Evolutionary conservation across 345 rosid genomes (phyloP).

Genomic region (Rubroshorea leprosula): DNA sequence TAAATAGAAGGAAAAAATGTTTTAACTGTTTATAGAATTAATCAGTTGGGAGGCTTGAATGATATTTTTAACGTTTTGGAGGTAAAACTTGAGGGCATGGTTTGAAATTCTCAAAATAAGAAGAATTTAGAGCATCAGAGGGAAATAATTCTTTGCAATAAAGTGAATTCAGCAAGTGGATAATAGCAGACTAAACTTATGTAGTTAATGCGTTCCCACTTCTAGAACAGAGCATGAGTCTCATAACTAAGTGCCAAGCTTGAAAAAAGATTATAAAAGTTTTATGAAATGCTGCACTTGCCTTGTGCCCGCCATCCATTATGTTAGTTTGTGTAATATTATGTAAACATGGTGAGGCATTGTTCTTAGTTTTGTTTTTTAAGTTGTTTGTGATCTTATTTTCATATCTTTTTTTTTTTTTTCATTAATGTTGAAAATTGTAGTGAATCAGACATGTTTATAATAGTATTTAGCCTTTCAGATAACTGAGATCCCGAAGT

Average conservation of each 20-base stretch:
- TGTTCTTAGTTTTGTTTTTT: neutral
- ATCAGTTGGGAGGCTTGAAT: too few relatives aligned
- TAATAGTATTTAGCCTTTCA: constrained; percentile 26
- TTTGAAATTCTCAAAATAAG: too few relatives aligned
- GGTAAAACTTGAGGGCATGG: too few relatives aligned
- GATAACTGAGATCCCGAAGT: constrained; percentile 68
- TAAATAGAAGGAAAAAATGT: too few relatives aligned
- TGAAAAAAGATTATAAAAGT: neutral
- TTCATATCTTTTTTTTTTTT: neutral
- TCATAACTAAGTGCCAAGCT: neutral
- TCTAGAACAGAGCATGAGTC: neutral
- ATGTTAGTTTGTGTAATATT: neutral
- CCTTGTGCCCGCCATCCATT: neutral
- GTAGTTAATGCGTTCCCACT: neutral
- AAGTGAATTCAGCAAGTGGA: too few relatives aligned
- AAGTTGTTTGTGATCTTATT: too few relatives aligned
- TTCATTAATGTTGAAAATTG: neutral
- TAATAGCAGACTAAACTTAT: too few relatives aligned
- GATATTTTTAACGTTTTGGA: too few relatives aligned
- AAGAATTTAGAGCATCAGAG: too few relatives aligned
- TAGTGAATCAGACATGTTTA: constrained; percentile 2
- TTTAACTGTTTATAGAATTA: too few relatives aligned
- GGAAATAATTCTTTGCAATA: too few relatives aligned
- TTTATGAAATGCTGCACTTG: neutral
- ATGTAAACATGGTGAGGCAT: neutral